Evolutionary conservation across 805 yeast species (phyloP).

Genomic region (Isabelozyma pseudorhagii): DNA sequence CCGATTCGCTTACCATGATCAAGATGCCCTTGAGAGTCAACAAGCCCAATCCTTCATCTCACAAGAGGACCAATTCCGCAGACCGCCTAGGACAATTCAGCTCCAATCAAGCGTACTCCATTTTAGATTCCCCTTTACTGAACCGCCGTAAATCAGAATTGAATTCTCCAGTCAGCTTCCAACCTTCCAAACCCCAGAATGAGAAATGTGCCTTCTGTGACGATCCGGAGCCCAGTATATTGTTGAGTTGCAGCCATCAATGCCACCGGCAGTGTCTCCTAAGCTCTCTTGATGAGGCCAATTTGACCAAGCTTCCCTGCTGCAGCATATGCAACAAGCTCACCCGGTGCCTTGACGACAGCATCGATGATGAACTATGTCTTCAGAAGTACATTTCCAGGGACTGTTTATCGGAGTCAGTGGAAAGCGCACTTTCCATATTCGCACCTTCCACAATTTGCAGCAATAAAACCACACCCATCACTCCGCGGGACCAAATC

Average conservation of each 20-base stretch:
- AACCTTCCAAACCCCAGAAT: background rate
- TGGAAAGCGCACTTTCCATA: background rate
- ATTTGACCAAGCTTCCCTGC: conserved; percentile 6
- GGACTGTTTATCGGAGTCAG: background rate
- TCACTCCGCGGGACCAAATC: conserved; percentile 10
- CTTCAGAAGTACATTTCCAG: background rate
- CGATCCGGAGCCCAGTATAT: conserved; percentile 12
- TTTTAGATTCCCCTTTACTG: background rate
- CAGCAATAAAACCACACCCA: conserved; percentile 2
- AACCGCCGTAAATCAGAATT: background rate
- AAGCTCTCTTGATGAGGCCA: conserved; percentile 9
- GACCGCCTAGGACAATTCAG: background rate
- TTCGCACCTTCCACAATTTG: background rate
- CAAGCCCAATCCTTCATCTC: conserved; percentile 5
- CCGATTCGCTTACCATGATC: background rate
- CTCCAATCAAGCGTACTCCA: background rate
- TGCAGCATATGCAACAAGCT: conserved; percentile 11
- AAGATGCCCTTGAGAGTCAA: conserved; percentile 1
- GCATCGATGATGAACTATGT: conserved; percentile 2
- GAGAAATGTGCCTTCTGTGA: conserved; percentile 16
- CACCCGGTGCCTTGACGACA: conserved; percentile 10
- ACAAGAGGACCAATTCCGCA: background rate
- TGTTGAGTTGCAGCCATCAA: conserved; percentile 20
- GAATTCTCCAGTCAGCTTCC: background rate
- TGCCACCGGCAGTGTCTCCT: conserved; percentile 23